Conservation (phyloP, 192 early-diverging fungal species). For the Podila verticillata region DNA sequence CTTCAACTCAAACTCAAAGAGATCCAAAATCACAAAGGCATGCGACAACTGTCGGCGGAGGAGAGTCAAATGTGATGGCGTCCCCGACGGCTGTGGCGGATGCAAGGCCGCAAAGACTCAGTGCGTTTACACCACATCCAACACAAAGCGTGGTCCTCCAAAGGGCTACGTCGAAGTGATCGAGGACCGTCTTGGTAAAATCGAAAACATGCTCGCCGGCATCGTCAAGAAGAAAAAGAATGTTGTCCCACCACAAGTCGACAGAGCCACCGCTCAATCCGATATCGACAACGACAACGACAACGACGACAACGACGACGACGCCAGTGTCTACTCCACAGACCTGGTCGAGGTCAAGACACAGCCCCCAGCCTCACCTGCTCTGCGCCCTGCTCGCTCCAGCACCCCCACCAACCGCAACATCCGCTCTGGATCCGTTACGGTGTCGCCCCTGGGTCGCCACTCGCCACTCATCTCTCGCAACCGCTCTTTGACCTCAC, state of each 20-base stretch:
- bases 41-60: conserved; percentile 74
- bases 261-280: conserved; percentile 8
- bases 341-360: conserved; percentile 42
- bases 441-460: conserved; percentile 11
- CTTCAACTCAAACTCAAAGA: conserved; percentile 44
- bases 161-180: conserved; percentile 81
- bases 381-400: conserved; percentile 15
- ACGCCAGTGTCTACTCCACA: conserved; percentile 16
- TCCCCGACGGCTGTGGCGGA: conserved; percentile 66
- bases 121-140: conserved; percentile 72
- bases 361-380: conserved; percentile 40
- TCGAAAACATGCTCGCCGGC: conserved; percentile 64
- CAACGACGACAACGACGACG: conserved; percentile 29
- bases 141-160: conserved; percentile 78
- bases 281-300: conserved; percentile 32
- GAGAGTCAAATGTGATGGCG: conserved; percentile 77
- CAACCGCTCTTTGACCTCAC: conserved; percentile 37
- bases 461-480: conserved; percentile 46
- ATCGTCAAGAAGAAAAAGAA: conserved; percentile 58
- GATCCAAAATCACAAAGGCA: conserved; percentile 54
- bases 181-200: conserved; percentile 67
- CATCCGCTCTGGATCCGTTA: conserved; percentile 27
- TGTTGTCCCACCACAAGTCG: background rate
- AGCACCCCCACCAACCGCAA: conserved; percentile 15
- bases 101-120: conserved; percentile 64